These are phyloP conservation scores for Pharus latifolius DNA, from an alignment of 176 grass and related monocot species.

Conservation along the genomic window DNA sequence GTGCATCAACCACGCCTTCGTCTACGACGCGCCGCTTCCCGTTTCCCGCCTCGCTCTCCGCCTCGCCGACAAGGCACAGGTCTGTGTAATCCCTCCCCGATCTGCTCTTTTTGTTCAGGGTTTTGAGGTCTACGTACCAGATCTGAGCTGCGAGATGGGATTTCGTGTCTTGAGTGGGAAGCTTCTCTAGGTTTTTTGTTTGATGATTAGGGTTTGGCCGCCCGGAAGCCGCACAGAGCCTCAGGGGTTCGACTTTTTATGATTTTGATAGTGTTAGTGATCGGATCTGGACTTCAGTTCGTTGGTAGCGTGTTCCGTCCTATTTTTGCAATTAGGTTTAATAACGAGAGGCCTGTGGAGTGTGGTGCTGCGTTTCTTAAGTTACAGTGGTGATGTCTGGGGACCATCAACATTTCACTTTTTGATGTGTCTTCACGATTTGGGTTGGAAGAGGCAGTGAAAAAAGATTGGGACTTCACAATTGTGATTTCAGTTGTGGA, in stretches of 20 bases:
- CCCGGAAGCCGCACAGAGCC: background rate
- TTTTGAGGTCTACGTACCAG: background rate
- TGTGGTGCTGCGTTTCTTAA: background rate
- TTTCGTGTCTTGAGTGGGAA: background rate
- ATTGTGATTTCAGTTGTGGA: background rate
- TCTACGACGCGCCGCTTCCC: constrained; percentile 85
- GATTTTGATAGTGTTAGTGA: background rate
- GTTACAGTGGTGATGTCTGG: background rate
- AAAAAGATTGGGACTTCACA: background rate
- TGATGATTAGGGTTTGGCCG: background rate
- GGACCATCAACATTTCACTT: background rate
- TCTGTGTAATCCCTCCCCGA: constrained; percentile 15
- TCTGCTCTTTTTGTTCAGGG: background rate
- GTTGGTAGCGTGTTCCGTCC: background rate
- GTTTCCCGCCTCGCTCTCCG: constrained; percentile 61
- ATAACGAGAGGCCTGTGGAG: background rate
- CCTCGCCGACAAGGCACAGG: constrained; percentile 95
- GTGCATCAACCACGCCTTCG: constrained; percentile 93
- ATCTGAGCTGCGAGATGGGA: background rate
- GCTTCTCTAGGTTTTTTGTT: background rate
- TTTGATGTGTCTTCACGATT: background rate
- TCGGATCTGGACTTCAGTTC: background rate
- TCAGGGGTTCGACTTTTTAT: background rate
- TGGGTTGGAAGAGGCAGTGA: background rate
- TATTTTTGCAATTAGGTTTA: constrained; percentile 9